phyloP scores from a whole-genome alignment of 306 rosid species.

The Citrullus mucosospermus region DNA sequence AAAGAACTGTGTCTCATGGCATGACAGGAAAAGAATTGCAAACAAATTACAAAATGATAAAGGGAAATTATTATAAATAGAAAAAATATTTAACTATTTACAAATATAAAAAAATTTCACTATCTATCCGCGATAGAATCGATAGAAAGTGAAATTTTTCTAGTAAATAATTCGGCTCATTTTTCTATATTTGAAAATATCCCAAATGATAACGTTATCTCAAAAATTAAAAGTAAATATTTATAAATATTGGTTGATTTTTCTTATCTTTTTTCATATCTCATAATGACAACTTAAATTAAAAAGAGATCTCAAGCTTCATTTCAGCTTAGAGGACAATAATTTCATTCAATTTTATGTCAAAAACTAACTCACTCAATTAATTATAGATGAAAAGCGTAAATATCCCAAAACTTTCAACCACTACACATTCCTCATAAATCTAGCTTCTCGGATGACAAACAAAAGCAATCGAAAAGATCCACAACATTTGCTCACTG shows the following conservation, averaged over 20 bases:
- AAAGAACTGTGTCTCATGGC: background rate
- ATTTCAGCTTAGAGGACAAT: background rate
- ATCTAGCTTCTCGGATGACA: background rate
- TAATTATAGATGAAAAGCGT: background rate
- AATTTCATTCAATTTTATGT: background rate
- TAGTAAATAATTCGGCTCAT: too few relatives aligned
- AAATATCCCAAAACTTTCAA: background rate
- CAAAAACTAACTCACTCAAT: background rate
- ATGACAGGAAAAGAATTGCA: background rate
- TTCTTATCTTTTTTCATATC: background rate
- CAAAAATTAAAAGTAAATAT: background rate
- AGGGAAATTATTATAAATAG: too few relatives aligned
- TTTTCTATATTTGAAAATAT: too few relatives aligned
- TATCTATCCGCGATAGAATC: too few relatives aligned
- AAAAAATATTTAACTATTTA: too few relatives aligned
- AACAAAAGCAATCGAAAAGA: background rate
- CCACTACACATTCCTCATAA: background rate
- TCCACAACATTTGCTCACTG: background rate
- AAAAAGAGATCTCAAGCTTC: background rate
- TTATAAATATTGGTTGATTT: background rate
- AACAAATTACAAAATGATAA: background rate
- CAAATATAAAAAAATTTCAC: too few relatives aligned
- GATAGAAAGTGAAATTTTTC: too few relatives aligned
- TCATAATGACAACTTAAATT: background rate
- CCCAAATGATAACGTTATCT: background rate